These are phyloP conservation scores for Chrysoporthe puriensis DNA, from an alignment of 2,329 filamentous ascomycete species.

Conservation along the genomic window DNA sequence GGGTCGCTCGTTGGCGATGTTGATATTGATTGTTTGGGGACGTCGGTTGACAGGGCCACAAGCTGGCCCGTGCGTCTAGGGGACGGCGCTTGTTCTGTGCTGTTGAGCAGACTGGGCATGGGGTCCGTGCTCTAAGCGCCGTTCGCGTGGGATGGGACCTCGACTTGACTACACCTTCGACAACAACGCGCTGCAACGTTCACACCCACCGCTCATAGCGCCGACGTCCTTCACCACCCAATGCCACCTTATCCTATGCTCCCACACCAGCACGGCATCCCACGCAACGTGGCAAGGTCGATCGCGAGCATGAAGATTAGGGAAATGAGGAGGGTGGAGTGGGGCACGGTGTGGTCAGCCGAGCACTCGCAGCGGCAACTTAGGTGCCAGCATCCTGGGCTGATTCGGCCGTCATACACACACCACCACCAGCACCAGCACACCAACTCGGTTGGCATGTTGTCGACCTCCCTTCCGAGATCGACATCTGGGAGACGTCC, in stretches of 20 bases:
- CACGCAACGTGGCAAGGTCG: constrained; percentile 7
- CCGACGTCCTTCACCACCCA: neutral
- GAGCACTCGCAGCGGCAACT: neutral
- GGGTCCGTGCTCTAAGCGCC: constrained; percentile 10
- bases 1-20: neutral
- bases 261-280: neutral
- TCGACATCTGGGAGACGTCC: neutral
- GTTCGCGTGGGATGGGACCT: neutral
- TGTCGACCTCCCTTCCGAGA: neutral
- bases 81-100: neutral
- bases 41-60: constrained; percentile 1
- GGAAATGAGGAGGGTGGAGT: neutral
- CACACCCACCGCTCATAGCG: neutral
- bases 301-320: neutral
- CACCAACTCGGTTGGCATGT: neutral
- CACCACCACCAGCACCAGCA: neutral
- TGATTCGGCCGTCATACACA: neutral
- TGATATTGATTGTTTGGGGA: constrained; percentile 11
- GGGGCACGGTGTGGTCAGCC: constrained; percentile 2
- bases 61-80: constrained; percentile 5
- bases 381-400: neutral
- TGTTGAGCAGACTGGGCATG: neutral
- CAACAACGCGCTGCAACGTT: neutral
- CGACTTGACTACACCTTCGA: neutral
- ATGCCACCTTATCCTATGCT: neutral